These are phyloP conservation scores for Sugiyamaella boreocaroliniensis DNA, from an alignment of 805 yeast genomes.

Conservation along the genomic window DNA sequence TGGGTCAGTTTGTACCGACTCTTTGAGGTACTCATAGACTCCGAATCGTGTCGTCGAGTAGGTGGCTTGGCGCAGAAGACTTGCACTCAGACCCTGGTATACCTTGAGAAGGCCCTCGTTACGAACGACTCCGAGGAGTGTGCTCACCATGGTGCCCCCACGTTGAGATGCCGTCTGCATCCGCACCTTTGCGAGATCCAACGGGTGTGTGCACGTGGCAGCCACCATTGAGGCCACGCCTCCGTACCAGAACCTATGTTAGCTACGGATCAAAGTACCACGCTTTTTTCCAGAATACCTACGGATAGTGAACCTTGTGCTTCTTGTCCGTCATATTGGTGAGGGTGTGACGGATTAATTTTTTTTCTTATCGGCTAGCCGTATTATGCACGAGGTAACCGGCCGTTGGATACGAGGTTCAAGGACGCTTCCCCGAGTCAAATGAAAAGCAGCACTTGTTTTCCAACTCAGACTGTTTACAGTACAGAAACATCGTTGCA, in stretches of 20 bases:
- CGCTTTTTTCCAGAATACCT: conserved; percentile 12
- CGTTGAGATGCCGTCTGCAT: conserved; percentile 69
- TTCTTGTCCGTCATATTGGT: conserved; percentile 5
- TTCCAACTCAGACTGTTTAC: too few species aligned
- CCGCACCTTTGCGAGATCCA: conserved; percentile 81
- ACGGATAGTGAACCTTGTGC: conserved; percentile 25
- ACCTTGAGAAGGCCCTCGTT: conserved; percentile 57
- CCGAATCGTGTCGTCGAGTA: conserved; percentile 85
- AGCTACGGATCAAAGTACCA: neutral
- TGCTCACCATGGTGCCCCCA: conserved; percentile 54
- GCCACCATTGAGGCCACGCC: conserved; percentile 38
- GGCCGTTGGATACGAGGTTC: too few species aligned
- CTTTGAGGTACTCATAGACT: conserved; percentile 71
- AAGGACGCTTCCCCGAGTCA: too few species aligned
- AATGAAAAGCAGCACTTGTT: too few species aligned
- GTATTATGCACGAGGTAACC: too few species aligned
- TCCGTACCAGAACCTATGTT: conserved; percentile 38
- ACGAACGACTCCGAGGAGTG: conserved; percentile 53
- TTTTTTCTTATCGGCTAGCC: neutral
- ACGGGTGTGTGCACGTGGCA: conserved; percentile 53
- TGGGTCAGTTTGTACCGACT: conserved; percentile 35
- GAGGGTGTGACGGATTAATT: neutral
- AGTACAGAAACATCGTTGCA: too few species aligned
- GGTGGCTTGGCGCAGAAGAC: conserved; percentile 77
- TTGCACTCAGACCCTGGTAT: conserved; percentile 80